Percentiles rank a stretch among this genome's conserved stretches.
phyloP scores from a whole-genome alignment of 768 basidiomycete genomes.

The Coprinopsis strossmayeri region DNA sequence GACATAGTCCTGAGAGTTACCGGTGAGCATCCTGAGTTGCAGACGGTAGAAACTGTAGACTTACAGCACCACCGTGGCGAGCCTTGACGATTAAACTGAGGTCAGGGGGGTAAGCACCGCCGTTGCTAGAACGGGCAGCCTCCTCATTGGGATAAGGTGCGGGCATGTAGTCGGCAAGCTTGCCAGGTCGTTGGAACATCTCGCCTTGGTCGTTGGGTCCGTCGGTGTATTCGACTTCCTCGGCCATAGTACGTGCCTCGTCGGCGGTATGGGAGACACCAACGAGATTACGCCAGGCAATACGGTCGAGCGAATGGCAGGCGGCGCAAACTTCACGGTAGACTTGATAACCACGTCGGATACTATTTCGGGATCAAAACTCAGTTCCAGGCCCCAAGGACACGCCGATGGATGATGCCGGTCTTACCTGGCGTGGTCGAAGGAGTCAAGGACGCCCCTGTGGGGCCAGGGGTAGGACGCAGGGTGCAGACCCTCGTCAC shows the following conservation, averaged over 20 bases:
- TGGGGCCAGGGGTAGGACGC: constrained; percentile 87
- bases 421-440: constrained; percentile 91
- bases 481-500: constrained; percentile 93
- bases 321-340: constrained; percentile 99
- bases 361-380: constrained; percentile 45
- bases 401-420: constrained; percentile 13
- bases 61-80: constrained; percentile 90
- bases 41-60: constrained; percentile 27
- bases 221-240: constrained; percentile 95
- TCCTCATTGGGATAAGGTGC: constrained; percentile 95
- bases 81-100: constrained; percentile 97
- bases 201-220: constrained; percentile 93
- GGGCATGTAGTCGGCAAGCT: constrained; percentile 96
- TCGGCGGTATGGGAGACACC: constrained; percentile 95
- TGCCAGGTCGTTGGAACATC: constrained; percentile 99
- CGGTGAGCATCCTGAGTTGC: not conserved
- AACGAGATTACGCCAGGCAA: constrained; percentile 99
- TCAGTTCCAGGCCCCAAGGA: constrained; percentile 10
- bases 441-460: constrained; percentile 80
- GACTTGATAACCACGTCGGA: constrained; percentile 93
- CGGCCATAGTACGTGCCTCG: constrained; percentile 86
- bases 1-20: constrained; percentile 74
- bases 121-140: constrained; percentile 91
- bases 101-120: constrained; percentile 94
- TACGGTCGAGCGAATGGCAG: constrained; percentile 97